Evolutionary conservation across 164 flowering plant species (phyloP).

Genomic region (grape (Vitis vinifera)): DNA sequence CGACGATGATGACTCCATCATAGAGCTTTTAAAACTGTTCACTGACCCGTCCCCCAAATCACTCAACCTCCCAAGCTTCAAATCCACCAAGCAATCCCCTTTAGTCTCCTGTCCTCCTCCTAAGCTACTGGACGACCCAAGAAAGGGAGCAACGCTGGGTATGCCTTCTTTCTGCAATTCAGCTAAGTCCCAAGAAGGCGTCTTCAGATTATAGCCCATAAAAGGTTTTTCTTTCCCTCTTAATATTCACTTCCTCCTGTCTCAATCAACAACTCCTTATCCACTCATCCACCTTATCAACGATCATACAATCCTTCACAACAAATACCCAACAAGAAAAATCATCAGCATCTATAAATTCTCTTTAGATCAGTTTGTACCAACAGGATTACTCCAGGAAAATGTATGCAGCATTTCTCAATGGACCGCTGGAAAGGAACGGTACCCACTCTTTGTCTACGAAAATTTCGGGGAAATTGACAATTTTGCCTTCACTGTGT

Average conservation of each 20-base stretch:
- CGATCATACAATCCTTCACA: neutral
- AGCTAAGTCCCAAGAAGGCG: constrained; percentile 13
- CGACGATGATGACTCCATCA: constrained; percentile 30
- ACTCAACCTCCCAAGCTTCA: constrained; percentile 14
- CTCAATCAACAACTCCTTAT: constrained; percentile 1
- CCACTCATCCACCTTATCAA: neutral
- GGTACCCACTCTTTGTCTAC: too few species aligned
- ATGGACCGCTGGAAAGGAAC: too few species aligned
- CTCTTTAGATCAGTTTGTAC: too few species aligned
- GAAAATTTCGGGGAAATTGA: too few species aligned
- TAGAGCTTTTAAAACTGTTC: constrained; percentile 2
- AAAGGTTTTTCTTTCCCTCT: constrained; percentile 3
- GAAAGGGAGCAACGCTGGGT: neutral
- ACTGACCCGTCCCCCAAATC: constrained; percentile 1
- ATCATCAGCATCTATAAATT: too few species aligned
- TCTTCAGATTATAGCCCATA: constrained; percentile 14
- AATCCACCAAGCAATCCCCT: constrained; percentile 12
- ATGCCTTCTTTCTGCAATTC: constrained; percentile 12
- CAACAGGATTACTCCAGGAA: too few species aligned
- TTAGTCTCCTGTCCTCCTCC: neutral
- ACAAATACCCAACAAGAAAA: neutral
- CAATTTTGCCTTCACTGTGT: too few species aligned
- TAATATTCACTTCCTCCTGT: neutral
- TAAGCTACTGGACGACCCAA: constrained; percentile 2
- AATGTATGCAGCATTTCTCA: too few species aligned